Conservation (phyloP, 2,329 filamentous ascomycete genomes). For the Hymenoscyphus scutula region DNA sequence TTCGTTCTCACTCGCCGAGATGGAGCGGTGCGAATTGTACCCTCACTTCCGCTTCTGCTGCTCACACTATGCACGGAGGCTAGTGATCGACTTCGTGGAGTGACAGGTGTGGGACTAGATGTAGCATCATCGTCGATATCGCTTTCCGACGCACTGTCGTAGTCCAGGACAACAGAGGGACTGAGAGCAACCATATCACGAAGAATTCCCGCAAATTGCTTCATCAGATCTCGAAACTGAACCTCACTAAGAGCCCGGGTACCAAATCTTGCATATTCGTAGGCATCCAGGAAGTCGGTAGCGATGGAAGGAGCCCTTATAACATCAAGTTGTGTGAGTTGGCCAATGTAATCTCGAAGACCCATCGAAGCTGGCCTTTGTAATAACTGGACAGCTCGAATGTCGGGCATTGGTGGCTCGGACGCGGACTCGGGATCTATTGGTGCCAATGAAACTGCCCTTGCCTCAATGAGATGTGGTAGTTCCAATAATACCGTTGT, state of each 20-base stretch:
- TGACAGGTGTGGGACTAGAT: slow-evolving; percentile 25
- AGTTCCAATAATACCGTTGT: slow-evolving; percentile 77
- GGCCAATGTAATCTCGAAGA: slow-evolving; percentile 73
- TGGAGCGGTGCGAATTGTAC: slow-evolving; percentile 32
- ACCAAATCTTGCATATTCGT: slow-evolving; percentile 85
- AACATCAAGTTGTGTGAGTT: slow-evolving; percentile 67
- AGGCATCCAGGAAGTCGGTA: slow-evolving; percentile 66
- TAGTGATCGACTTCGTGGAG: slow-evolving; percentile 24
- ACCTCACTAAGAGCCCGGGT: slow-evolving; percentile 62
- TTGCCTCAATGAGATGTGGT: slow-evolving; percentile 86
- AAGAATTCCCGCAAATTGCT: slow-evolving; percentile 76
- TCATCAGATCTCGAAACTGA: slow-evolving; percentile 78
- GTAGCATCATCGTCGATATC: slow-evolving; percentile 33
- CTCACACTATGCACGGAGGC: slow-evolving; percentile 24
- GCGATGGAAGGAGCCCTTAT: slow-evolving; percentile 51
- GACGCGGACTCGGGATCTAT: slow-evolving; percentile 44
- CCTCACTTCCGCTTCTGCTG: slow-evolving; percentile 30
- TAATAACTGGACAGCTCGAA: slow-evolving; percentile 67
- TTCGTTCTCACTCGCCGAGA: slow-evolving; percentile 21
- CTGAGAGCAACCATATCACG: slow-evolving; percentile 63
- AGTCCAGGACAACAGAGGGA: slow-evolving; percentile 24
- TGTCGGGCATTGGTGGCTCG: slow-evolving; percentile 54
- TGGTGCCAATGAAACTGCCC: slow-evolving; percentile 81
- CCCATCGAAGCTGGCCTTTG: slow-evolving; percentile 69
- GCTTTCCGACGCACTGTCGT: slow-evolving; percentile 29